These are phyloP conservation scores for Cladosporium austrohemisphaericum DNA, from an alignment of 2,329 filamentous ascomycete genomes.

Conservation along the genomic window DNA sequence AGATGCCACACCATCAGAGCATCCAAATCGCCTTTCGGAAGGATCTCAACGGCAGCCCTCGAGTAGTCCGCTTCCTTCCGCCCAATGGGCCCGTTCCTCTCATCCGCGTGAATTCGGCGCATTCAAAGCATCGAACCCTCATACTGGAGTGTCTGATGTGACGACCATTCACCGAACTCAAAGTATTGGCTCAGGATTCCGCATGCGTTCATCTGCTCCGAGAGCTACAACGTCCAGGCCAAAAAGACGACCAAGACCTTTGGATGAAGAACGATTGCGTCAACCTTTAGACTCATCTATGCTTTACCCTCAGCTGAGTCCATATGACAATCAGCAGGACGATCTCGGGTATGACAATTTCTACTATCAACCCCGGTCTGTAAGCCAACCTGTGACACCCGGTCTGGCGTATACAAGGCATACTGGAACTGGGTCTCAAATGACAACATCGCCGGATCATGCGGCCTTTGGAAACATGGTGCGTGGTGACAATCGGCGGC, in stretches of 20 bases:
- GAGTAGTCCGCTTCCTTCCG: conserved; percentile 20
- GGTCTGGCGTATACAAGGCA: conserved; percentile 11
- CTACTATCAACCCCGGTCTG: conserved; percentile 18
- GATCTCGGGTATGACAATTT: conserved; percentile 6
- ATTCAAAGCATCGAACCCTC: conserved; percentile 12
- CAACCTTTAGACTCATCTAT: conserved; percentile 16
- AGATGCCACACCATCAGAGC: not conserved
- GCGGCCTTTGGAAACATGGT: too few species aligned
- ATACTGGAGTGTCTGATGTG: not conserved
- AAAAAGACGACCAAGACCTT: conserved; percentile 11
- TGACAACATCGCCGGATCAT: too few species aligned
- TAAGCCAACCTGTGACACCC: conserved; percentile 28
- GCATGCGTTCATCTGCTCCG: not conserved
- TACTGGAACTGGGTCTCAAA: conserved; percentile 14
- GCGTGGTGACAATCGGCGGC: conserved; percentile 22
- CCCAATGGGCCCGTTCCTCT: conserved; percentile 23
- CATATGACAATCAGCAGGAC: conserved; percentile 19
- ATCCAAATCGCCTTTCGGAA: not conserved
- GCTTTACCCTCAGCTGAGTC: conserved; percentile 26
- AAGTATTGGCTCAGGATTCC: conserved; percentile 1
- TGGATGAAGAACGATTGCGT: conserved; percentile 11
- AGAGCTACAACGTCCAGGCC: conserved; percentile 2
- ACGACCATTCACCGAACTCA: conserved; percentile 10
- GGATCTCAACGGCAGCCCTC: conserved; percentile 2
- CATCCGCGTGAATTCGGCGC: conserved; percentile 5